Base-by-base conservation (phyloP, 129 eudicot genomes). In the Arctium minus region DNA sequence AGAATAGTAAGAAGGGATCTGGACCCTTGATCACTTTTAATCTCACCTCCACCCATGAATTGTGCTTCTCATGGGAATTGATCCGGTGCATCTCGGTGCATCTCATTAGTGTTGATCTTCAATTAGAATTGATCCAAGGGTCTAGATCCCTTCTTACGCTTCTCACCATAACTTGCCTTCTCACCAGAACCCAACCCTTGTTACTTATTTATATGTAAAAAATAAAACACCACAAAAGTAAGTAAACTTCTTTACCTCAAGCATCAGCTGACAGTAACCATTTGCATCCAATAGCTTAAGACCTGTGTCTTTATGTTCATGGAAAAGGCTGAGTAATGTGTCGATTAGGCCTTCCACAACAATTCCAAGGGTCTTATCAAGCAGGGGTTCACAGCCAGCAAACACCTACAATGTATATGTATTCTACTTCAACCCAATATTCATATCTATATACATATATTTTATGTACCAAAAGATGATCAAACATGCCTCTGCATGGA, bases 241-340 rank as follows among this genome's bases (percentile, higher is more conserved):
- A 37, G 29, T 48, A n/a, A 79, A 68, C 67, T 6, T 13, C 46
- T 82, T 85, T 78, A 94, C 98, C 98, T 94, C 98, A 83, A 94
- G 96, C 97, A 94, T 94, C 74, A 92, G 92, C 83, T 92, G 98
- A 79, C 91, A 94, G 79, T 89, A 92, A 87, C 98, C 98, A 86
- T 92, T 94, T 73, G 97, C 90, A 84, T 94, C 98, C 89, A 94
- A 80, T 60, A 90, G 74, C 82, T 87, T 87, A 75, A 94, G 89
- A 82, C 89, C 93, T 37, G 83, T 88, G 72, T 81, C 81, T 82
- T 86, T 79, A 73, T 91, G 91, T 82, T 94, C 98, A 82, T 88
- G 87, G 44, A 94, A 92, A 80, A 94, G 96, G 68, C 93, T 93
- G 56, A 94, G 92, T 71, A 94, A 80, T 15, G 94, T 91, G 85